These are phyloP conservation scores for Sporothrix brunneoviolacea DNA, from an alignment of 2,329 filamentous ascomycete genomes.

Conservation along the genomic window DNA sequence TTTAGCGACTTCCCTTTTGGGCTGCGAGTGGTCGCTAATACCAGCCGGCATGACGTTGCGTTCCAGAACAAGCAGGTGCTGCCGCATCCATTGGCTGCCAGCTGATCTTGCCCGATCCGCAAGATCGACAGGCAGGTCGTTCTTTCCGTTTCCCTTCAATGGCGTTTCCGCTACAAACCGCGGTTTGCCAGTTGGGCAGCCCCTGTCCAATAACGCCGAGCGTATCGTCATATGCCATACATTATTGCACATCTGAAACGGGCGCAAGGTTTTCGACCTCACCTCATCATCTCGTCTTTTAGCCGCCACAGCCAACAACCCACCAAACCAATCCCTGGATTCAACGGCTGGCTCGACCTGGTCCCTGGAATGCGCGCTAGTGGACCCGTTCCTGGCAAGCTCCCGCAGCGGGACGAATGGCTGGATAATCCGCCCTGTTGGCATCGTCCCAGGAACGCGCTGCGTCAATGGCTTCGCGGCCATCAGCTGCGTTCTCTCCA, in stretches of 20 bases:
- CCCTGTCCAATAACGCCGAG: too few relatives aligned
- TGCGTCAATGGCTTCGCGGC: neutral
- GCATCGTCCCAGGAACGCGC: neutral
- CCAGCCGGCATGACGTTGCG: neutral
- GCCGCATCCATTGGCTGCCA: neutral
- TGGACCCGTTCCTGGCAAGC: neutral
- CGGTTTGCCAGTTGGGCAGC: too few relatives aligned
- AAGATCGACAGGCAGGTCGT: neutral
- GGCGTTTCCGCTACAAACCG: too few relatives aligned
- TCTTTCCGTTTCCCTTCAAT: too few relatives aligned
- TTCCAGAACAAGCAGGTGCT: slow-evolving; percentile 2
- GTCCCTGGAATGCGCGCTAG: slow-evolving; percentile 7
- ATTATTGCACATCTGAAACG: too few relatives aligned
- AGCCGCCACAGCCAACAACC: neutral
- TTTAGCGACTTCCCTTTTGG: neutral
- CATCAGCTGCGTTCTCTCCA: neutral
- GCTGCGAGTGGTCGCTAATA: neutral
- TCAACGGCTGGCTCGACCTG: neutral
- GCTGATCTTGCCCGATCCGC: neutral
- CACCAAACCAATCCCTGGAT: neutral
- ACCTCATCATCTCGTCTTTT: neutral
- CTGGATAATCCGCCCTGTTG: neutral
- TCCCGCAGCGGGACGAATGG: neutral
- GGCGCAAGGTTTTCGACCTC: too few relatives aligned
- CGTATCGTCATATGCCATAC: too few relatives aligned